Evolutionary conservation across 495 filamentous ascomycete species (phyloP), one percentile per base, ranked within the genome.

Genomic region (Copromyces sp.): DNA sequence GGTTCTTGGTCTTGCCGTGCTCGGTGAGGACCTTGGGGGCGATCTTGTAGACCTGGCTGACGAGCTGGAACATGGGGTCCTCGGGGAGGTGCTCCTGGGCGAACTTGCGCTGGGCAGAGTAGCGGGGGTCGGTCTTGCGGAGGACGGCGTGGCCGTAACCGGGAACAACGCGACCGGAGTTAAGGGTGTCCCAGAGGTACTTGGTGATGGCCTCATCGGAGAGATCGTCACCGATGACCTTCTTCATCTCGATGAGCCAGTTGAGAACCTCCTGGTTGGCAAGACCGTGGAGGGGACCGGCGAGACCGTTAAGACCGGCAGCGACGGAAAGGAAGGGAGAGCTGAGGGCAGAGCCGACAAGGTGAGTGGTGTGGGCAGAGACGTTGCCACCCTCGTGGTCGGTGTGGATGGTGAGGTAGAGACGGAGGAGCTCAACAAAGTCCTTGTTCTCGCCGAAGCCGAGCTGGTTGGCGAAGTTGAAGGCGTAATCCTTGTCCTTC

Each of bases 171-270:
- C 92, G 93, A 80, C 95, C 95, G 77, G 88, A 82, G 85, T 98
- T 98, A 79, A 99, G 90, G 75, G 96, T 98, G 69, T 91, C 90
- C 95, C 95, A 99, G 74, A 99, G 91, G 87, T 99, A 99, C 81
- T 97, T 90, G 79, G 90, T 98, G 87, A 99, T 97, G 81, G 91
- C 89, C 87, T 94, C 84, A 85, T 98, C 95, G 83, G 92, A 94
- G 75, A 98, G 89, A 82, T 98, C 95, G 82, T 93, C 94, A 77
- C 95, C 95, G 78, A 99, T 86, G 75, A 87, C 83, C 84, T 92
- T 92, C 93, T 99, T 98, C 96, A 99, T 98, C 90, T 97, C 91
- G 75, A 91, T 93, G 78, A 99, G 91, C 96, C 96, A 99, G 87
- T 94, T 94, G 74, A 99, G 90, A 75, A 99, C 95, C 85, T 99